phyloP scores from a whole-genome alignment of 139 green algal genomes.

The Coelastrella sp. region DNA sequence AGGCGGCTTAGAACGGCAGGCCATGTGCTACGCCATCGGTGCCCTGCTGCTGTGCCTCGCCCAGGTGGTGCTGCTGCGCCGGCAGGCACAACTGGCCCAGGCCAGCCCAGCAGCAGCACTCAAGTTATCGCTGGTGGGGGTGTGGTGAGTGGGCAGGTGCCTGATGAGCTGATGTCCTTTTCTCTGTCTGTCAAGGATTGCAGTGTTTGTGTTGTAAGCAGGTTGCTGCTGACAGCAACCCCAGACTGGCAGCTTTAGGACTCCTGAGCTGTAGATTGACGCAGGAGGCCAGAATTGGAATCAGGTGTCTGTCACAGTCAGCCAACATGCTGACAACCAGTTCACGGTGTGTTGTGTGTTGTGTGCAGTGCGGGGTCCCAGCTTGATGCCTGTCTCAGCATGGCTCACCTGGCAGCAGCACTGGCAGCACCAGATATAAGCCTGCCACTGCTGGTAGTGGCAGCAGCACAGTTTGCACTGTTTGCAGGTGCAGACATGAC shows the following conservation, averaged over 20 bases:
- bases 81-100: neutral
- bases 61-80: conserved; percentile 30
- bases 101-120: conserved; percentile 31
- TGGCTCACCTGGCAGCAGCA: conserved; percentile 29
- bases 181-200: neutral
- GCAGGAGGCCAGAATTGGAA: too few relatives aligned
- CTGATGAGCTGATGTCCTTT: neutral
- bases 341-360: neutral
- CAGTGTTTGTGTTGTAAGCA: neutral
- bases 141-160: neutral
- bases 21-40: conserved; percentile 13
- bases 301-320: too few relatives aligned
- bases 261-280: too few relatives aligned
- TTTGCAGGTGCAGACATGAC: conserved; percentile 43
- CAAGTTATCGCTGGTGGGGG: conserved; percentile 24
- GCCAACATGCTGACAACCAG: too few relatives aligned
- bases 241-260: too few relatives aligned
- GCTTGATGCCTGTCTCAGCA: conserved; percentile 35
- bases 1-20: neutral
- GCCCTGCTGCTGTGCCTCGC: conserved; percentile 21
- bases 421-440: conserved; percentile 24
- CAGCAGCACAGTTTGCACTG: conserved; percentile 41
- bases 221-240: neutral
- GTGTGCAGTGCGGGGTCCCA: conserved; percentile 32
- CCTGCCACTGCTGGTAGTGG: conserved; percentile 36